phyloP scores from a whole-genome alignment of 2,329 filamentous ascomycete genomes.

The Plenodomus biglobosus region DNA sequence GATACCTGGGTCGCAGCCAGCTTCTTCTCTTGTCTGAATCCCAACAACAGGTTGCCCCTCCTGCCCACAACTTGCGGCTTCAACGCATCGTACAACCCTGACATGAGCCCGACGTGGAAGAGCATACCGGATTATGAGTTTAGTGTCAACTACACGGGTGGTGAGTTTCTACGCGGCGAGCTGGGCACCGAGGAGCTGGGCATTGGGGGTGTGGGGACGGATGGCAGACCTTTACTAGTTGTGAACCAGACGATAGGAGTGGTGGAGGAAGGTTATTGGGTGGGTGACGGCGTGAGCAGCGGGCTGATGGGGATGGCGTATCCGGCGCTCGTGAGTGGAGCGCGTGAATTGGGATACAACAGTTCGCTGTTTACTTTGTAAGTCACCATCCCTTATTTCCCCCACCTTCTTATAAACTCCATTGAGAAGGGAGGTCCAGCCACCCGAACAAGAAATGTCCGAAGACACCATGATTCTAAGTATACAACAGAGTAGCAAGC shows the following conservation, averaged over 20 bases:
- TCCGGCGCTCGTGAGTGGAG: slow-evolving; percentile 18
- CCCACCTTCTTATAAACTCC: not conserved
- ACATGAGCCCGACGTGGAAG: slow-evolving; percentile 3
- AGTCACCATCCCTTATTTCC: too few relatives aligned
- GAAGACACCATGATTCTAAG: not conserved
- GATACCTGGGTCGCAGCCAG: slow-evolving; percentile 32
- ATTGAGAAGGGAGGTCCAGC: too few relatives aligned
- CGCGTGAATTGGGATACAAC: slow-evolving; percentile 21
- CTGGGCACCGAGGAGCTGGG: slow-evolving; percentile 26
- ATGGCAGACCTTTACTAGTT: slow-evolving; percentile 10
- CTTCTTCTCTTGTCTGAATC: slow-evolving; percentile 17
- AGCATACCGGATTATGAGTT: slow-evolving; percentile 5
- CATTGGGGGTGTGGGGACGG: slow-evolving; percentile 14
- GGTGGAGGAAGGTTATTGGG: slow-evolving; percentile 31
- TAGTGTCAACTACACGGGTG: slow-evolving; percentile 20
- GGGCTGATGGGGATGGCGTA: slow-evolving; percentile 37
- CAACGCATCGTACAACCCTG: slow-evolving; percentile 9
- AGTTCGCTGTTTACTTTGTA: slow-evolving; percentile 28
- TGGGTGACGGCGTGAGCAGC: slow-evolving; percentile 29
- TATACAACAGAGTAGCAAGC: slow-evolving; percentile 12
- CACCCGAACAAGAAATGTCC: too few relatives aligned
- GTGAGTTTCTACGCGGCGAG: slow-evolving; percentile 25
- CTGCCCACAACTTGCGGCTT: slow-evolving; percentile 17
- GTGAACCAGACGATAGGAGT: slow-evolving; percentile 31
- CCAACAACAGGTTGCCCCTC: not conserved